These are phyloP conservation scores for Proliferodiscus dingleyae DNA, from an alignment of 2,329 filamentous ascomycete genomes.

Conservation along the genomic window DNA sequence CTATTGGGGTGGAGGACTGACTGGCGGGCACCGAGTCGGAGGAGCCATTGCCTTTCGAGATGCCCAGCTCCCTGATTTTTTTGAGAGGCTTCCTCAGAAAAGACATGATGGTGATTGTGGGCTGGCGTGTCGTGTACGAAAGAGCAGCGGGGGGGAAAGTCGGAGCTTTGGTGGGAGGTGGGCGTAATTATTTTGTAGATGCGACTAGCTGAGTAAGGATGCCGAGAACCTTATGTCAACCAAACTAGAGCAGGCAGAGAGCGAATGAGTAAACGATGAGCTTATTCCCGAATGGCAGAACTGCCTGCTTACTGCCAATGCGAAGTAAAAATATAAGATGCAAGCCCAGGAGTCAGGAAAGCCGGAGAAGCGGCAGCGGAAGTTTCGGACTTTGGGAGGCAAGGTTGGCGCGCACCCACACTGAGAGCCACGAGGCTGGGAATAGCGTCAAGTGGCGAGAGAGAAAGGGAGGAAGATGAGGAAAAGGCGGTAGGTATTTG, in stretches of 20 bases:
- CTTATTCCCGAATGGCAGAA: too few relatives aligned
- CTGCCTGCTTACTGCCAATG: too few relatives aligned
- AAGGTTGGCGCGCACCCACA: too few relatives aligned
- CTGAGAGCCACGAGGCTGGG: too few relatives aligned
- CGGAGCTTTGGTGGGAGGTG: neutral
- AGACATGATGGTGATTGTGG: constrained; percentile 20
- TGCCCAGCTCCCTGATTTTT: constrained; percentile 20
- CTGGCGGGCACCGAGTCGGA: constrained; percentile 5
- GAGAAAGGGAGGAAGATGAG: neutral
- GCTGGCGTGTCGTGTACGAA: neutral
- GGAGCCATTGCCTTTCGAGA: constrained; percentile 1
- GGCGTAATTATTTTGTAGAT: neutral
- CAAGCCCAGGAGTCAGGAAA: neutral
- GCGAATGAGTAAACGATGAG: too few relatives aligned
- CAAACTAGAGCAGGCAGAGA: neutral
- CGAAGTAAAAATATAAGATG: neutral
- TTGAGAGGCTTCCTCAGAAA: constrained; percentile 27
- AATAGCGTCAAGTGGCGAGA: too few relatives aligned
- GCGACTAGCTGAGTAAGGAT: neutral
- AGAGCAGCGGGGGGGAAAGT: neutral
- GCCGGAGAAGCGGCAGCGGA: neutral
- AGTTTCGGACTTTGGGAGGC: neutral
- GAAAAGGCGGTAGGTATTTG: too few relatives aligned
- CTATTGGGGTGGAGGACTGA: constrained; percentile 4
- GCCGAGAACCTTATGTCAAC: neutral